Base-by-base conservation (phyloP, 257 asterid genomes). In the Coffea canephora region DNA sequence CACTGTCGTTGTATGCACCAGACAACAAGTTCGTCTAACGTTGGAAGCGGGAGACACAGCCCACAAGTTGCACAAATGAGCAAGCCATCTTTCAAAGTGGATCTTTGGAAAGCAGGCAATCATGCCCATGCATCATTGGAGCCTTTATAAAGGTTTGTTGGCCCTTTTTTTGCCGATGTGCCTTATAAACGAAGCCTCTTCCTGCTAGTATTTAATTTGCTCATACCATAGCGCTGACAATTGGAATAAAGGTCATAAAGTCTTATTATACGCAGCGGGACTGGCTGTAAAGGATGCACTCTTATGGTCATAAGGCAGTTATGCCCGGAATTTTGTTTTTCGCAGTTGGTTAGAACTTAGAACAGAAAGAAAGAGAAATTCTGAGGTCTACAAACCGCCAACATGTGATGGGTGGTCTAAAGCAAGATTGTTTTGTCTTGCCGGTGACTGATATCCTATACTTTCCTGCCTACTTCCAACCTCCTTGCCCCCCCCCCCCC, bases 401-500 rank as follows among this genome's bases (percentile, higher is more conserved):
- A 70, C 71, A 57, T 69, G 71, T 78, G 61, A 41, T 41, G 76
- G 76, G 62, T 34, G 70, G 62, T 34, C 65, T 57, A 39, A 75
- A 61, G 41, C 45, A 1, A 45, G 52, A 41, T 67, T 31, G 71
- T 67, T 12, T 14, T 67, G 71, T 34, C 46, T 67, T 34, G 46
- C 23, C 46, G n/a, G 71, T 16, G 31, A 41, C 59, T 52, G 12
- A 41, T 0, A 19, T 27, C 5, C 25, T 57, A 49, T 31, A n/a
- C 45, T 70, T 69, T 69, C 77, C 82, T 57, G 71, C 71, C 71
- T 39, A 78, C 76, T 55, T 52, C 68, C 75, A 7, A 34, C 75
- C 69, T 57, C 59, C 36, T 43, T 12, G 36, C 25, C 1, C 4
- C 41, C 41, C 1, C 4, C 41, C 4, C 41, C 27, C 27, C 27